Percentiles rank a stretch among this genome's conserved stretches.
Conservation (phyloP, 176 grass and related monocot species). For the Canna indica region DNA sequence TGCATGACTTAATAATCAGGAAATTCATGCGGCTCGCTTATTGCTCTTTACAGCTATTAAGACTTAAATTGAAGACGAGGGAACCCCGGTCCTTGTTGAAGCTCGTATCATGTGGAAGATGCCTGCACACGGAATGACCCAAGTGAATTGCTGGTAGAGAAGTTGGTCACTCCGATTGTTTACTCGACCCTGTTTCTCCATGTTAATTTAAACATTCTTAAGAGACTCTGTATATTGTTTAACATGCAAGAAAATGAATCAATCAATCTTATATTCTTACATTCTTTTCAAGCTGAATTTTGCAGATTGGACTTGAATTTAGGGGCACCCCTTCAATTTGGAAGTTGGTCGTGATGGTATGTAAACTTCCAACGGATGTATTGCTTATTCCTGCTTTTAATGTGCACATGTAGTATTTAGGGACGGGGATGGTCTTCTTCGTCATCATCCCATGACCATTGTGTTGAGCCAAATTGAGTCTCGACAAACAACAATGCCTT, state of each 20-base stretch:
- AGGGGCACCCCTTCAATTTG: not conserved
- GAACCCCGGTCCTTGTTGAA: conserved; percentile 16
- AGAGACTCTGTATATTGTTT: not conserved
- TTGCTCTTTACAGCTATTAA: conserved; percentile 19
- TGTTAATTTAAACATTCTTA: not conserved
- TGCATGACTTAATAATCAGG: not conserved
- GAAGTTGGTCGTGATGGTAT: not conserved
- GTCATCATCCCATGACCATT: no score
- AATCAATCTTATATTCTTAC: not conserved
- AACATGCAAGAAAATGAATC: not conserved
- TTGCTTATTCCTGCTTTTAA: no score
- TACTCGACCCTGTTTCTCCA: not conserved
- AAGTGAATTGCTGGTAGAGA: not conserved
- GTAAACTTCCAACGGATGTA: no score
- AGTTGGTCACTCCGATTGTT: not conserved
- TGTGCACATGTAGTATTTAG: no score
- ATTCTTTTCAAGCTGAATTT: not conserved
- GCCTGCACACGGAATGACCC: conserved; percentile 27
- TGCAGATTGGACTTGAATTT: not conserved
- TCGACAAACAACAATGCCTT: no score
- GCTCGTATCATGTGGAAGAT: conserved; percentile 28
- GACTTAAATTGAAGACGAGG: conserved; percentile 22
- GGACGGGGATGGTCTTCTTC: no score
- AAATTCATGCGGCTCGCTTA: no score
- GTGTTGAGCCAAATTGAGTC: no score